These are phyloP conservation scores for Penicillium sp. DNA, from an alignment of 2,329 filamentous ascomycete genomes.

Conservation along the genomic window DNA sequence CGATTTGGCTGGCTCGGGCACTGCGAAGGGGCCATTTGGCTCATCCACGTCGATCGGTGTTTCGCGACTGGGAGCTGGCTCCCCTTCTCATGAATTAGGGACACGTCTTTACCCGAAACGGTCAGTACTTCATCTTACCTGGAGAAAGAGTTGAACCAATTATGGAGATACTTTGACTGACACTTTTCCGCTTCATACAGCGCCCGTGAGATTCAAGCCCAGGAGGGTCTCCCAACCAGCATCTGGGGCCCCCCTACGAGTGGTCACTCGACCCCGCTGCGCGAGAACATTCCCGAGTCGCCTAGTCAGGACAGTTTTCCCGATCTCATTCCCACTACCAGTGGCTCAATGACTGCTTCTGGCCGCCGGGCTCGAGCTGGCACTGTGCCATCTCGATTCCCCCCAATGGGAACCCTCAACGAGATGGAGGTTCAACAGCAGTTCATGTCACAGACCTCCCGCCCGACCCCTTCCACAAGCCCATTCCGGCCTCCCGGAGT, in stretches of 20 bases:
- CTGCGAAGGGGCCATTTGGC: constrained; percentile 73
- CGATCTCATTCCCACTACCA: constrained; percentile 75
- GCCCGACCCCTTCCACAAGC: constrained; percentile 83
- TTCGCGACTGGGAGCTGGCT: constrained; percentile 82
- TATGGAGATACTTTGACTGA: constrained; percentile 6
- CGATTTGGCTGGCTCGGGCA: constrained; percentile 67
- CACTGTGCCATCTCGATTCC: constrained; percentile 94
- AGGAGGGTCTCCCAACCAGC: constrained; percentile 80
- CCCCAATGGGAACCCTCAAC: constrained; percentile 70
- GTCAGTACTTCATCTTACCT: constrained; percentile 57
- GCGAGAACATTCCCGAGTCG: constrained; percentile 96
- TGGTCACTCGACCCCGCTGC: constrained; percentile 91
- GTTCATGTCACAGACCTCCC: constrained; percentile 74
- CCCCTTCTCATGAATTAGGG: constrained; percentile 90
- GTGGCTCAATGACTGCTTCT: constrained; percentile 66
- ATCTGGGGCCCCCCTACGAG: constrained; percentile 96
- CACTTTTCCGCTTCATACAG: constrained; percentile 51
- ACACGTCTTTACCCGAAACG: constrained; percentile 87
- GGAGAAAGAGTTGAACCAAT: background rate
- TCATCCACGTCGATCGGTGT: constrained; percentile 59
- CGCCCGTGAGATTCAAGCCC: constrained; percentile 93
- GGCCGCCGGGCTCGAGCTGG: constrained; percentile 84
- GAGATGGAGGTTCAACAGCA: constrained; percentile 59
- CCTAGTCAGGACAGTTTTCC: constrained; percentile 91
- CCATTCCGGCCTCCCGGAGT: constrained; percentile 72